Evolutionary conservation across 495 filamentous ascomycete species (phyloP).

Genomic region (Lentithecium fluviatile): DNA sequence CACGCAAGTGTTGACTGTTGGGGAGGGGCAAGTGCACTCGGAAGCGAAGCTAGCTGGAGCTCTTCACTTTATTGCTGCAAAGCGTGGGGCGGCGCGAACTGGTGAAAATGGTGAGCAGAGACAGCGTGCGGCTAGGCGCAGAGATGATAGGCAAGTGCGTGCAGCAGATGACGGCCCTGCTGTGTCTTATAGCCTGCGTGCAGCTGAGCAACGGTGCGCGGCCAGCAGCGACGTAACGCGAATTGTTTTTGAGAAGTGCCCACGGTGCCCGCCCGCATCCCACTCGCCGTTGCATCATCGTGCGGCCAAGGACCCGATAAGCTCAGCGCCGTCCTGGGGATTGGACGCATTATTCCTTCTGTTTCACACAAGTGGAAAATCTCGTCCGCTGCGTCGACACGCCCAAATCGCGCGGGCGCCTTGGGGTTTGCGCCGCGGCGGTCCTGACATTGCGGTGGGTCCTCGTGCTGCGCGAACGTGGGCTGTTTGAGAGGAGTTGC

Average conservation of each 20-base stretch:
- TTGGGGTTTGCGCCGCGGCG: neutral
- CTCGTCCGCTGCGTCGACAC: constrained; percentile 6
- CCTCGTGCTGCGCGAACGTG: constrained; percentile 3
- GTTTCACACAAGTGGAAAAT: constrained; percentile 18
- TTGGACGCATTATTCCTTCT: constrained; percentile 1
- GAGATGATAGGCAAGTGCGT: constrained; percentile 5
- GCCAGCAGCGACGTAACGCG: constrained; percentile 5
- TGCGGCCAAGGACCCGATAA: constrained; percentile 1
- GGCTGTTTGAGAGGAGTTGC: neutral
- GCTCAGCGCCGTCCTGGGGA: neutral
- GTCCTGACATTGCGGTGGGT: neutral
- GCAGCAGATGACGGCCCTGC: neutral
- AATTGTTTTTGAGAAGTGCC: constrained; percentile 9
- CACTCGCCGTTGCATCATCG: constrained; percentile 11
- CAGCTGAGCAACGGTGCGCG: neutral
- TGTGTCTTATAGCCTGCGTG: neutral
- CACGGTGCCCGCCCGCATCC: too few species aligned
- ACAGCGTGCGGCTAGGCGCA: neutral
- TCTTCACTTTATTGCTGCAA: constrained; percentile 16
- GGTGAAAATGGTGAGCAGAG: neutral
- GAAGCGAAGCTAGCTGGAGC: neutral
- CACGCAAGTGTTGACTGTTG: neutral
- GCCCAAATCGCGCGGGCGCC: neutral
- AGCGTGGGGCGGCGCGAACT: constrained; percentile 20
- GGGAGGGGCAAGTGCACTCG: neutral